Conservation (phyloP, 768 basidiomycete species). For the Collybia nuda region DNA sequence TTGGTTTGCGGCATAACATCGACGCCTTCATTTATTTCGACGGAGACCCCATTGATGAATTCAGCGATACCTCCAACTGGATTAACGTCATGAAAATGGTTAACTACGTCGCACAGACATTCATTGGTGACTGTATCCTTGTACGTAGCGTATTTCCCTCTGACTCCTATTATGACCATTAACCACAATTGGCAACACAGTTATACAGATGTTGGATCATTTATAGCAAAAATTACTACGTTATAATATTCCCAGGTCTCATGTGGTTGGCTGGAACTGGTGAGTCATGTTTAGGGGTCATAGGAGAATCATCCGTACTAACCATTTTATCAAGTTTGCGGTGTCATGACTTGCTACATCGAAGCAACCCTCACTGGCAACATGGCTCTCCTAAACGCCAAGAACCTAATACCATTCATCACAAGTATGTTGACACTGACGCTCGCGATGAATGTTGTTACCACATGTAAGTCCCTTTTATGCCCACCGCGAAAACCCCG, state of each 20-base stretch:
- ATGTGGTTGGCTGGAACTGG: conserved; percentile 38
- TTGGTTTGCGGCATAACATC: conserved; percentile 39
- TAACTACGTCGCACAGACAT: conserved; percentile 39
- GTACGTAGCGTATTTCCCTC: conserved; percentile 19
- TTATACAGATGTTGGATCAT: conserved; percentile 39
- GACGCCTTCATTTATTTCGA: conserved; percentile 37
- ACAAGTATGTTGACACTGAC: conserved; percentile 35
- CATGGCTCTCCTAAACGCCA: conserved; percentile 25
- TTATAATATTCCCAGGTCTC: conserved; percentile 26
- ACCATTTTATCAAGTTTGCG: conserved; percentile 24
- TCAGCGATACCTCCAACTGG: conserved; percentile 35
- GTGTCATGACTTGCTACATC: conserved; percentile 28
- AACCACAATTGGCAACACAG: conserved; percentile 14
- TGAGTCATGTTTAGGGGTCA: conserved; percentile 8
- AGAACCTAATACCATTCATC: conserved; percentile 32
- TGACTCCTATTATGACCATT: neutral
- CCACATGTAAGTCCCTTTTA: conserved; percentile 28
- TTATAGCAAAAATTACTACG: conserved; percentile 26
- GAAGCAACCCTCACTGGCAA: conserved; percentile 27
- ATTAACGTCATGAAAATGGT: conserved; percentile 42
- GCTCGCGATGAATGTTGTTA: conserved; percentile 32
- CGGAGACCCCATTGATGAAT: conserved; percentile 30
- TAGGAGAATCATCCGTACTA: neutral
- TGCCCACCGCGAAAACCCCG: neutral
- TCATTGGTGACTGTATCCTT: conserved; percentile 41